phyloP scores from a whole-genome alignment of 2,329 filamentous ascomycete species.

The Ophiocordyceps camponoti-floridani region DNA sequence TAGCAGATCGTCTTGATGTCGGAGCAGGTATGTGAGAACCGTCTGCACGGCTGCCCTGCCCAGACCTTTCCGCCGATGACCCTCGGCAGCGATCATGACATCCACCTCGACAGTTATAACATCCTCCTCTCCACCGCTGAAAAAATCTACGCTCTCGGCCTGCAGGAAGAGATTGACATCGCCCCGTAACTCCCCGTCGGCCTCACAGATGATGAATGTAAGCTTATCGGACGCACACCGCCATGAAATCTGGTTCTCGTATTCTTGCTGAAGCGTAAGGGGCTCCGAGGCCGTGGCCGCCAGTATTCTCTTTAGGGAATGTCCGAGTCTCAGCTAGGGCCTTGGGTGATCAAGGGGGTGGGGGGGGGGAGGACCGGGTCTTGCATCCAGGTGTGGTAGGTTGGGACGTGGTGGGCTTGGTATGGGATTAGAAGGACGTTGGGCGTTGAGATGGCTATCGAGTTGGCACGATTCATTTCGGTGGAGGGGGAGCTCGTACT shows the following conservation, averaged over 20 bases:
- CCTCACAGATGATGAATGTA: conserved; percentile 71
- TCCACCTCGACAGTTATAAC: conserved; percentile 54
- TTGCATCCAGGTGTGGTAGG: conserved; percentile 87
- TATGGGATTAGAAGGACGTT: conserved; percentile 69
- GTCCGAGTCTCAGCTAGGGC: background rate
- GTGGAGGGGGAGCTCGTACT: conserved; percentile 13
- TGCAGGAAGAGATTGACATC: conserved; percentile 72
- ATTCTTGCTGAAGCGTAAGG: conserved; percentile 64
- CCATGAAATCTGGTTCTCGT: conserved; percentile 83
- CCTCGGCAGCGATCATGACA: conserved; percentile 59
- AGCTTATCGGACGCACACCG: conserved; percentile 67
- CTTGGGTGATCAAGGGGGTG: background rate
- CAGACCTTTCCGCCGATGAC: conserved; percentile 41
- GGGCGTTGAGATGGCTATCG: conserved; percentile 45
- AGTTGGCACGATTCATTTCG: background rate
- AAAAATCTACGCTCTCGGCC: conserved; percentile 9
- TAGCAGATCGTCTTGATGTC: conserved; percentile 34
- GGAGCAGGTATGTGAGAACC: conserved; percentile 51
- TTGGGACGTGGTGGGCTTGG: conserved; percentile 59
- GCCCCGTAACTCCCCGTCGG: conserved; percentile 44
- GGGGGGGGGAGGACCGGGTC: conserved; percentile 33
- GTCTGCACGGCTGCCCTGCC: conserved; percentile 47
- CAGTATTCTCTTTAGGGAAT: conserved; percentile 44
- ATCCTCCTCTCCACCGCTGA: conserved; percentile 5
- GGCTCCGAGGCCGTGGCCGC: conserved; percentile 77